Evolutionary conservation across 176 grass and related monocot species (phyloP).

Genomic region (Cenchrus americanus): DNA sequence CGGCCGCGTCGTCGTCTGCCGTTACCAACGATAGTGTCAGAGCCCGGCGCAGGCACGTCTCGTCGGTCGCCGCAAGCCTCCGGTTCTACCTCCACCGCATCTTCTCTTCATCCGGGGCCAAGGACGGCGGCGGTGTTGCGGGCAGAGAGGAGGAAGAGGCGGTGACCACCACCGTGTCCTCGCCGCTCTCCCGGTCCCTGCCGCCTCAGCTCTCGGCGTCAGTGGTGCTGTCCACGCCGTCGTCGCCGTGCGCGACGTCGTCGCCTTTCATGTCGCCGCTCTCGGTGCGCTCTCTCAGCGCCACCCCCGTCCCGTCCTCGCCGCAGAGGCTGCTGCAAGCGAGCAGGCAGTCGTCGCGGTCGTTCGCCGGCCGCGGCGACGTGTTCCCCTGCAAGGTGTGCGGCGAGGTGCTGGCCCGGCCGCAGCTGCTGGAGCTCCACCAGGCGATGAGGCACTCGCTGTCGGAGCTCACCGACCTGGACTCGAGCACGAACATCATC

Average conservation of each 20-base stretch:
- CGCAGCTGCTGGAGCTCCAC: constrained; percentile 83
- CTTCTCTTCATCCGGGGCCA: constrained; percentile 44
- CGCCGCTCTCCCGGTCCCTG: constrained; percentile 32
- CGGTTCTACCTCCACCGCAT: constrained; percentile 55
- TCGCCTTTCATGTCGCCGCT: constrained; percentile 44
- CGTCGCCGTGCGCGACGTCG: constrained; percentile 49
- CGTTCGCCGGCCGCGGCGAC: constrained; percentile 52
- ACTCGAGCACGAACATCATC: constrained; percentile 81
- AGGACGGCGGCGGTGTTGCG: background rate
- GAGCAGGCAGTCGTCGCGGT: constrained; percentile 43
- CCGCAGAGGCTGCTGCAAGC: constrained; percentile 26
- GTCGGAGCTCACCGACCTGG: constrained; percentile 63
- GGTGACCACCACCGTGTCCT: constrained; percentile 8
- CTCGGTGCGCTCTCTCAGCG: constrained; percentile 37
- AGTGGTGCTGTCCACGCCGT: constrained; percentile 49
- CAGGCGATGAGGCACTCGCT: constrained; percentile 74
- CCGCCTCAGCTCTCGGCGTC: constrained; percentile 30
- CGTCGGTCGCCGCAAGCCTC: constrained; percentile 46
- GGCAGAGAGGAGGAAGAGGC: constrained; percentile 17
- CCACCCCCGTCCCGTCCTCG: constrained; percentile 31
- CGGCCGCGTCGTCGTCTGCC: constrained; percentile 26
- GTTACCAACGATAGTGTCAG: background rate
- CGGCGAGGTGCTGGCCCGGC: constrained; percentile 69
- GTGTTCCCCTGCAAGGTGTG: constrained; percentile 78
- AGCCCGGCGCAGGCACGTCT: constrained; percentile 30